These are phyloP conservation scores for Arthrobotrys iridis DNA, from an alignment of 2,329 filamentous ascomycete species.

Conservation along the genomic window DNA sequence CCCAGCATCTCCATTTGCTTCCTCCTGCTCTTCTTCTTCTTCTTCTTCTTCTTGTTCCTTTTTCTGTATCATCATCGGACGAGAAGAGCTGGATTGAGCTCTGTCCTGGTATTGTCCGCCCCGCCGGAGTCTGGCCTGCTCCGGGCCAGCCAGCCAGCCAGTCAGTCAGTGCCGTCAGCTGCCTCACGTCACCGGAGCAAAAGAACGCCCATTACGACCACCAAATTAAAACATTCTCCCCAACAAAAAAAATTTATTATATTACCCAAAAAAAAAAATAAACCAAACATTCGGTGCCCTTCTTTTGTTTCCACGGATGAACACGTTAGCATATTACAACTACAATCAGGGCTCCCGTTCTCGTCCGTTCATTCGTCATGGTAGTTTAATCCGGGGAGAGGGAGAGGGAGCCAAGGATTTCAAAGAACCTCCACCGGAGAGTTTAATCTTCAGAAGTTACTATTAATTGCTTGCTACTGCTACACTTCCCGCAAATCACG, in stretches of 20 bases:
- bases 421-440: too few relatives aligned
- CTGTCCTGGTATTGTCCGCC: too few relatives aligned
- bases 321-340: background rate
- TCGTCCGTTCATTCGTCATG: conserved; percentile 9
- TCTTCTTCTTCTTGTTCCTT: too few relatives aligned
- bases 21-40: background rate
- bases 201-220: background rate
- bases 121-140: background rate
- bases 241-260: conserved; percentile 16
- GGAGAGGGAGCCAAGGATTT: too few relatives aligned
- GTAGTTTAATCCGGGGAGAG: too few relatives aligned
- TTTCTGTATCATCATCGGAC: too few relatives aligned
- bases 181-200: conserved; percentile 6
- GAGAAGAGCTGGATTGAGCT: too few relatives aligned
- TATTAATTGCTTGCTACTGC: conserved; percentile 21
- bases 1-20: background rate
- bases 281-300: conserved; percentile 21
- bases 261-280: background rate
- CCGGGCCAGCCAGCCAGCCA: too few relatives aligned
- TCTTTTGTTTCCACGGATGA: conserved; percentile 18
- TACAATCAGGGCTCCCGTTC: background rate
- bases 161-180: conserved; percentile 7
- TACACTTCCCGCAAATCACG: background rate
- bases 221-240: background rate
- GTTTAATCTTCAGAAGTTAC: too few relatives aligned